Evolutionary conservation across 2,329 filamentous ascomycete genomes (phyloP).

Genomic region (Xylariaceae sp.): DNA sequence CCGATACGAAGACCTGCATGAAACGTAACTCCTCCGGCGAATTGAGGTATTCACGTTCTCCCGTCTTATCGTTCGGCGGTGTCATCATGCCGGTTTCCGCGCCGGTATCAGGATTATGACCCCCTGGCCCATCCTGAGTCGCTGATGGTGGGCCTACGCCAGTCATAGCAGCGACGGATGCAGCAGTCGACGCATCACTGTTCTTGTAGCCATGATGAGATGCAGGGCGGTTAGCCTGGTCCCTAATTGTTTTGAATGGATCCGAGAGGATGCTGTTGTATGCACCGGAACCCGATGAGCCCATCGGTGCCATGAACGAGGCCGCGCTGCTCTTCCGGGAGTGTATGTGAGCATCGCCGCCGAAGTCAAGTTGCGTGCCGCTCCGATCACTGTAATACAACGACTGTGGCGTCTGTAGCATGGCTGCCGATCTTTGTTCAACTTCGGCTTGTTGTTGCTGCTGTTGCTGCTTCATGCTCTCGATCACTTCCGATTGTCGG

Average conservation of each 20-base stretch:
- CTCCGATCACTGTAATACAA: conserved; percentile 21
- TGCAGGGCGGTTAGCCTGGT: conserved; percentile 17
- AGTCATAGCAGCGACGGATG: conserved; percentile 34
- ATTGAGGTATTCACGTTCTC: conserved; percentile 60
- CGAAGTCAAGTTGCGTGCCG: conserved; percentile 17
- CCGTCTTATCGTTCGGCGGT: conserved; percentile 33
- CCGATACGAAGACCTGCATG: conserved; percentile 88
- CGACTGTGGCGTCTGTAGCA: conserved; percentile 21
- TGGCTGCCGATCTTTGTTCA: conserved; percentile 18
- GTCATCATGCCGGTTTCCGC: conserved; percentile 35
- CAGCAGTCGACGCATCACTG: conserved; percentile 35
- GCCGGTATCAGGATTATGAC: conserved; percentile 25
- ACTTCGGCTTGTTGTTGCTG: conserved; percentile 13
- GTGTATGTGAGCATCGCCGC: conserved; percentile 20
- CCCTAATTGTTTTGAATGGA: conserved; percentile 18
- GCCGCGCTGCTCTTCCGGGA: conserved; percentile 23
- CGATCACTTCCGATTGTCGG: conserved; percentile 15
- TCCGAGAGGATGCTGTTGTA: conserved; percentile 20
- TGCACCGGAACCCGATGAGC: conserved; percentile 19
- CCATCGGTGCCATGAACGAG: conserved; percentile 21
- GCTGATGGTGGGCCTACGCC: conserved; percentile 28
- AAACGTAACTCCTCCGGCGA: conserved; percentile 77
- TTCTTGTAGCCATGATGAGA: conserved; percentile 25
- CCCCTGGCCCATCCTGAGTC: conserved; percentile 27
- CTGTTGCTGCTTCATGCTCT: conserved; percentile 9